Evolutionary conservation across 345 rosid genomes (phyloP), one percentile per base, ranked within the genome.

Genomic region (Euphorbia tirucalli): DNA sequence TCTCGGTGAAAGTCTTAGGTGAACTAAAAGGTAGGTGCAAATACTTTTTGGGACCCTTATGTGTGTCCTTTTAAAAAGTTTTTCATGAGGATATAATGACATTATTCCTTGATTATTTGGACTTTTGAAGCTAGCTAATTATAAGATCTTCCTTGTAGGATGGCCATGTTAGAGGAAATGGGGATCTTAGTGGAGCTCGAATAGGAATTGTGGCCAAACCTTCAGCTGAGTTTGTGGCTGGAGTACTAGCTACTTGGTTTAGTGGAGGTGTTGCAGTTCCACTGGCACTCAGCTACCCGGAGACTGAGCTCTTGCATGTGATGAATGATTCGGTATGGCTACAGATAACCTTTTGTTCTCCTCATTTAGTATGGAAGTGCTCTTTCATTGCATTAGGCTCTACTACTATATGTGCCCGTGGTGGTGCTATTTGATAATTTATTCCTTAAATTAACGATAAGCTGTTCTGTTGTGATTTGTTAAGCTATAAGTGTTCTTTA

Each of bases 181-280:
- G 84, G 61, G 67, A 72, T 81, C 97, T 93, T 70, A 72, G 81
- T 57, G 99, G 99, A 63, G 97, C 97, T 68, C 85, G 98, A 35
- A 77, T 95, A 63, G 99, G 99, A 65, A 93, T 95, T 72, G 89
- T 92, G 71, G 99, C 99, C 6, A 92, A 90, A 82, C 99, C 99
- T 75, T 95, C 91, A 32, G 89, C 85, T 54, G 98, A 95, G 85
- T 95, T 95, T 83, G 97, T 89, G 69, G 96, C 98, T 18, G 96
- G 90, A 68, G 84, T 95, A 39, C 78, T 95, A 3, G 99, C 94
- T 39, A 90, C 93, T 71, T 95, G 99, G 99, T 81, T 95, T 71
- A 85, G 93, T 39, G 96, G 98, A 79, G 96, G 97, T 30, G 93
- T 95, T 70, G 97, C 98, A 2, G 99, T 95, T 85, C 99, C 99